phyloP scores from a whole-genome alignment of 768 basidiomycete genomes.

The Phaeotremella skinneri region DNA sequence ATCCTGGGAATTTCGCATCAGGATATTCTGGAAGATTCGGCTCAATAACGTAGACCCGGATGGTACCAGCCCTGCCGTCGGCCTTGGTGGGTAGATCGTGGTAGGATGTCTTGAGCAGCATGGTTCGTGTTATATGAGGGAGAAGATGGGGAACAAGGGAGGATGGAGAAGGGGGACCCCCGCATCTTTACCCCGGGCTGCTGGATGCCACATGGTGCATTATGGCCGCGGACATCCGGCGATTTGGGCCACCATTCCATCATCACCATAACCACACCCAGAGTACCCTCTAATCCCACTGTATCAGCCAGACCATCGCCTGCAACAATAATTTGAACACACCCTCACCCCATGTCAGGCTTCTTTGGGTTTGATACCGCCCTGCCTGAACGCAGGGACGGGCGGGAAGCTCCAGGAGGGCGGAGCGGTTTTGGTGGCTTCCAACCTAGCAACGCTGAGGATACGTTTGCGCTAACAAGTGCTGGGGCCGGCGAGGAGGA shows the following conservation, averaged over 20 bases:
- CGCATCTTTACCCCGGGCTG: conserved; percentile 1
- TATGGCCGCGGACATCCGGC: neutral
- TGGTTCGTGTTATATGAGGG: too few species aligned
- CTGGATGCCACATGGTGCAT: neutral
- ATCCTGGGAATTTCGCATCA: conserved; percentile 84
- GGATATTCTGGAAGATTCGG: conserved; percentile 79
- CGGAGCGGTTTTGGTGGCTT: conserved; percentile 17
- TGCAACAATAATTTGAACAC: too few species aligned
- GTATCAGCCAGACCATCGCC: too few species aligned
- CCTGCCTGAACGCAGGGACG: conserved; percentile 37
- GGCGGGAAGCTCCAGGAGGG: too few species aligned
- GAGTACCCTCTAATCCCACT: too few species aligned
- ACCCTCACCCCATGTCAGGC: conserved; percentile 40
- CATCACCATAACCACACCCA: too few species aligned
- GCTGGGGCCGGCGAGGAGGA: conserved; percentile 56
- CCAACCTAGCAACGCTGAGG: conserved; percentile 13
- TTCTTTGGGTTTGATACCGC: conserved; percentile 52
- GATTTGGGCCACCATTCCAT: neutral
- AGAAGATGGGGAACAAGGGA: too few species aligned
- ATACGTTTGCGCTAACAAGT: conserved; percentile 22
- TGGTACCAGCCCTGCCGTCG: conserved; percentile 61
- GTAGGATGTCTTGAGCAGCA: conserved; percentile 79
- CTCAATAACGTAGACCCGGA: conserved; percentile 78
- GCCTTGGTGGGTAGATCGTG: conserved; percentile 73
- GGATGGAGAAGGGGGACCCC: too few species aligned